Evolutionary conservation across 2,329 filamentous ascomycete genomes (phyloP), one percentile per base, ranked within the genome.

Genomic region (Penicillium vulpinum): DNA sequence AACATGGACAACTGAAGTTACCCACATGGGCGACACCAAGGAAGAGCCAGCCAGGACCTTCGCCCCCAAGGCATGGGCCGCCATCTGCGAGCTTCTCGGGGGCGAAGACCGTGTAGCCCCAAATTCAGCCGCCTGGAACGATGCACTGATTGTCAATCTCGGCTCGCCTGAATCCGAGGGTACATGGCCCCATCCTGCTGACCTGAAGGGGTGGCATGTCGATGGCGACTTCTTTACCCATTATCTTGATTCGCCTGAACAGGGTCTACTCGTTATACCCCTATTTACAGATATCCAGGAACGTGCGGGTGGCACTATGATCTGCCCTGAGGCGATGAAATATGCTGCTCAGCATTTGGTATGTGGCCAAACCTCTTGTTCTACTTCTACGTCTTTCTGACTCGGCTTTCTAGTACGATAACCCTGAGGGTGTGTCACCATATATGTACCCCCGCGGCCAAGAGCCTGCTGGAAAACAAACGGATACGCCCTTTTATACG

Each of bases 201-300:
- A 79, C 24, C 83, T 85, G 0, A 76, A 80, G 49, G 78, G 84
- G 0, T 90, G 87, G 87, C 87, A 89, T 71, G 85, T 88, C 18
- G 87, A 89, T 71, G 87, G 87, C 9, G 87, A 90, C 63, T 89
- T 88, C 71, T 90, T 90, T 69, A 80, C 87, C 5, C 87, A 90
- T 74, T 90, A 86, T 62, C 81, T 90, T 35, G 87, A 90, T 68
- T 87, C 83, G 21, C 84, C 84, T 0, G 88, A 90, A 74, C 88
- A 90, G 70, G 88, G 79, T 0, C 73, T 90, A 15, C 77, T 90
- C 1, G 85, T 89, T 13, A 88, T 88, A 39, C 87, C 87, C 1
- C 71, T 89, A 5, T 90, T 87, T 74, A 85, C 80, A 0, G 86
- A 89, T 66, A 83, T 90, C 50, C 73, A 76, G 9, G 72, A 82